Conservation (phyloP, 371 early-diverging fungal genomes). For the Circinella minor region DNA sequence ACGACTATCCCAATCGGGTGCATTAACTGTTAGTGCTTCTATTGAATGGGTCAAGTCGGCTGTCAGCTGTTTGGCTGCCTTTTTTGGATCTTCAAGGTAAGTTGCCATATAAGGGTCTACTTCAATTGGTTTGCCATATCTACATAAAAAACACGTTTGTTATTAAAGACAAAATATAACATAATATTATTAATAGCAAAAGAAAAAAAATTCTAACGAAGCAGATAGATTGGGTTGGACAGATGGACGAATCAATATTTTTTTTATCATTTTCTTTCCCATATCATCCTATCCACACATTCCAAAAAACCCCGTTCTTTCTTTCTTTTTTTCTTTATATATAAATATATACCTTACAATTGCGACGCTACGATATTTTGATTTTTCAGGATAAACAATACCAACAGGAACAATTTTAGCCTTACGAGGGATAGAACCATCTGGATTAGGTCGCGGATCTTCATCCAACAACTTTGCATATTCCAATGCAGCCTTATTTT, state of each 20-base stretch:
- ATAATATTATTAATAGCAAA: background rate
- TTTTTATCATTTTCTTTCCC: too few relatives aligned
- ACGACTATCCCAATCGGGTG: constrained; percentile 55
- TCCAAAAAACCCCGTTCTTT: too few relatives aligned
- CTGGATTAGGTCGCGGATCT: constrained; percentile 31
- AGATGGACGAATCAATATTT: too few relatives aligned
- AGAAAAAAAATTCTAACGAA: too few relatives aligned
- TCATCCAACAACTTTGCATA: constrained; percentile 47
- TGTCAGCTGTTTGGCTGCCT: constrained; percentile 57
- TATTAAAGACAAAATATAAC: too few relatives aligned
- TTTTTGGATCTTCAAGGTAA: constrained; percentile 48
- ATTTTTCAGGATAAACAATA: constrained; percentile 62
- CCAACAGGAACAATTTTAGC: constrained; percentile 56
- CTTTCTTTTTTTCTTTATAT: too few relatives aligned
- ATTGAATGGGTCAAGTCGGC: constrained; percentile 40
- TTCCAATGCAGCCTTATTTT: constrained; percentile 52
- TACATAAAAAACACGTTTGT: constrained; percentile 6
- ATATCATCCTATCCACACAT: too few relatives aligned
- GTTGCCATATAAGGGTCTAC: constrained; percentile 48
- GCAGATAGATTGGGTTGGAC: too few relatives aligned
- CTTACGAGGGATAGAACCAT: constrained; percentile 25
- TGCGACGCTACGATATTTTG: constrained; percentile 57
- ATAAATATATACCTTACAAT: constrained; percentile 52
- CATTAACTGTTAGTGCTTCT: constrained; percentile 50
- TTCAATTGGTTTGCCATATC: constrained; percentile 59